Base-by-base conservation (phyloP, 202 grass and related monocot genomes). In the Hordeum pubiflorum region DNA sequence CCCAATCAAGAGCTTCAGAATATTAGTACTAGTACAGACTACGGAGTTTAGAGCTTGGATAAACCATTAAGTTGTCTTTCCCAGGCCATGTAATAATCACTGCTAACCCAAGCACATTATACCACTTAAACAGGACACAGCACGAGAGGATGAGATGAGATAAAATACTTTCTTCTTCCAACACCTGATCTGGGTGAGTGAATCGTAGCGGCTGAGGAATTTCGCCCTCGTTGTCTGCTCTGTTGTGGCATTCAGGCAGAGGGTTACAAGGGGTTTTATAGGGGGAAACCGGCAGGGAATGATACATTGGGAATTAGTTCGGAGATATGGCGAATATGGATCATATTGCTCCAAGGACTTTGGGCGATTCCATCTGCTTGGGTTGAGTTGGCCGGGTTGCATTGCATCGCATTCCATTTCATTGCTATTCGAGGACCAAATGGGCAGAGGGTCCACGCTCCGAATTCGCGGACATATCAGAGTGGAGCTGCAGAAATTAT, bases 341-440 rank as follows among this genome's bases (percentile, higher is more conserved):
- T 12, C 68, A 7, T 67, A 23, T 29, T 72, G 11, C 3, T 31
- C 86, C 10, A 29, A 61, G 32, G 67, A 15, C 46, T 32, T 63
- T 6, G 63, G 55, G 69, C 57, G 82, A 81, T 89, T 58, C 78
- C 82, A 87, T 32, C 32, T 82, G 38, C 37, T 59, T 81, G 74
- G 39, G 58, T 63, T 46, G 40, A 63, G 40, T 78, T 18, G 39
- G 22, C 11, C 21, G 40, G 1, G 5, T 18, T 63, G 59, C 62
- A 64, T 64, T 76, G 72, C 18, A 69, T 82, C 85, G 12, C 64
- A 82, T 87, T 64, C 85, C 72, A 62, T 54, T 61, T 62, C 72
- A 10, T 29, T 33, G 36, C 10, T 10, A 39, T 34, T 34, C 10
- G 15, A 1, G 29, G 40, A 22, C 32, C 65, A 69, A 34, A 18